These are phyloP conservation scores for Melanogaster broomeanus DNA, from an alignment of 768 basidiomycete species.

Conservation along the genomic window DNA sequence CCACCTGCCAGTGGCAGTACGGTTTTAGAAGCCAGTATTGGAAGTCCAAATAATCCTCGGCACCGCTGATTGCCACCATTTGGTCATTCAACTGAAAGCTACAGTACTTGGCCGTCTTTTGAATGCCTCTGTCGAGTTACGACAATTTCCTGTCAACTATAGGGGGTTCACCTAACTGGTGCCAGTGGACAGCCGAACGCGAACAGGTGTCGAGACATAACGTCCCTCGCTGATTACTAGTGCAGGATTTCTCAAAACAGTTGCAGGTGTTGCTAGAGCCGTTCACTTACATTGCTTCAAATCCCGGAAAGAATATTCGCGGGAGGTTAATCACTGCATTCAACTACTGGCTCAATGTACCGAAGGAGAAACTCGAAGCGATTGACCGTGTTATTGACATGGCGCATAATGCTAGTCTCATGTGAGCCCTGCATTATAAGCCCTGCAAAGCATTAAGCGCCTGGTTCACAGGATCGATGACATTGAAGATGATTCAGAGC, in stretches of 20 bases:
- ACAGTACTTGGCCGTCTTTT: background rate
- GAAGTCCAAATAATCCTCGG: too few species aligned
- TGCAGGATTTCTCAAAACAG: background rate
- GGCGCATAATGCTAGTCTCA: conserved; percentile 86
- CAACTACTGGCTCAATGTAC: conserved; percentile 85
- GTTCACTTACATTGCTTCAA: conserved; percentile 76
- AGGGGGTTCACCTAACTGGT: background rate
- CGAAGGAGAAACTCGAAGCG: conserved; percentile 60
- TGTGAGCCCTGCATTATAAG: conserved; percentile 49
- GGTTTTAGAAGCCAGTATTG: too few species aligned
- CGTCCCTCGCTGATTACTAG: background rate
- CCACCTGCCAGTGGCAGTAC: too few species aligned
- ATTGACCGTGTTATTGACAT: conserved; percentile 81
- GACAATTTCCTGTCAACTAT: background rate
- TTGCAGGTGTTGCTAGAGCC: conserved; percentile 69
- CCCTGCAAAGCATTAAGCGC: too few species aligned
- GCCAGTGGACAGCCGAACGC: background rate
- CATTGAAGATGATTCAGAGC: conserved; percentile 85
- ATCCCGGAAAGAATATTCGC: conserved; percentile 89
- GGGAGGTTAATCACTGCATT: conserved; percentile 84
- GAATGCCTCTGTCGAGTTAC: background rate
- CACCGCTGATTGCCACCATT: too few species aligned
- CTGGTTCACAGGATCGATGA: conserved; percentile 69
- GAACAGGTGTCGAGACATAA: background rate
- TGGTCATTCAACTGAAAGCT: too few species aligned